Evolutionary conservation across 345 rosid species (phyloP), one percentile per base, ranked within the genome.

Genomic region (Moricandia arvensis): DNA sequence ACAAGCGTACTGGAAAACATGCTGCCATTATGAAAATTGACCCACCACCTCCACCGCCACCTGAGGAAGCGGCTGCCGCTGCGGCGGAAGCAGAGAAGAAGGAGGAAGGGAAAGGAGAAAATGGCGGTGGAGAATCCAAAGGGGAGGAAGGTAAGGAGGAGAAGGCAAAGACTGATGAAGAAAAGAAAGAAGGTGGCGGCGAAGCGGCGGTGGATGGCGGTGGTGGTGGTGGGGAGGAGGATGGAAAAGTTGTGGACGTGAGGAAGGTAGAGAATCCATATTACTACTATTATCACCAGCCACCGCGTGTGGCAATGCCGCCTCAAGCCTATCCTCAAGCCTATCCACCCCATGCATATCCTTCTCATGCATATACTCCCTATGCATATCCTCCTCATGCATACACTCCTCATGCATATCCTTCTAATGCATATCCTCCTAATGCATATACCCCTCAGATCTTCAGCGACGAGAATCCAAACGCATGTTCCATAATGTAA

Each of bases 391-490:
- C 51, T 43, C 3, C 45, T 38, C 3, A 38, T 38, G 45, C n/a
- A 11, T 38, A 38, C 11, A 6, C 51, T 12, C 51, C 51, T 41
- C 47, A 11, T 3, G 47, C n/a, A 41, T 41, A 41, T 41, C 47
- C 47, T 10, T 4, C 59, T 8, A 29, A 82, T 8, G 85, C 91
- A 13, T 87, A 86, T 43, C 84, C 90, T 13, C 97, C 95, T 9
- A n/a, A n/a, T n/a, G 85, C 91, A 13, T 87, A 86, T 43, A 85
- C 90, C 15, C 97, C 95, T 9, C 95, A 91, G 82, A 69, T 87
- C 75, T 91, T 91, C 81, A 91, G 95, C 17, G 97, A 91, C 68
- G 97, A 91, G 82, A 90, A 91, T 85, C 97, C 97, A 61, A 90
- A 91, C 71, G 93, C 97, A 33, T 91, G 97, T 79, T 63, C 87